Evolutionary conservation across 371 early-diverging fungal genomes (phyloP), one percentile per base, ranked within the genome.

Genomic region (Coemansia sp.): DNA sequence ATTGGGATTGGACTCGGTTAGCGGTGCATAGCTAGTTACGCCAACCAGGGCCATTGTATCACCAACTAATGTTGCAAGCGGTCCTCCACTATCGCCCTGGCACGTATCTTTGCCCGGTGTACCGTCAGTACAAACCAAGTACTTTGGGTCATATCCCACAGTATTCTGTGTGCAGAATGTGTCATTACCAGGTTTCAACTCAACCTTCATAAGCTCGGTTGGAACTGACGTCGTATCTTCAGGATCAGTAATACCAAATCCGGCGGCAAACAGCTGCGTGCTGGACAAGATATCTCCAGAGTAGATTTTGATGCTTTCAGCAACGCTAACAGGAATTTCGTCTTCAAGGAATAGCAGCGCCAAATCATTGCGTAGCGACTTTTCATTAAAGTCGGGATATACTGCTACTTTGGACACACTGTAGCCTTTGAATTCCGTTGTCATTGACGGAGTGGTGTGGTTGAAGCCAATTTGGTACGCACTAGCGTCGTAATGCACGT

Each of bases 21-120:
- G n/a, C 3, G 73, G 74, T 0, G 70, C 69, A 39, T 59, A 81
- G 59, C 82, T 82, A 33, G 82, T 82, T 2, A 82, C 8, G 18
- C 80, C 82, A 18, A 72, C 25, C 12, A 77, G 50, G 0, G 68
- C 79, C 30, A 54, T 59, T 7, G 16, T 18, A 3, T 60, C 30
- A 7, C 58, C 64, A n/a, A 44, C 33, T 0, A 59, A 16, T 7
- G 81, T 64, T 5, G 65, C 30, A 25, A 84, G 53, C 1, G 84
- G 84, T 23, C 84, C 84, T 1, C 84, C 84, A 12, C 79, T 78
- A 30, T 84, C 84, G 6, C 84, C 84, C 23, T 53, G 53, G 55
- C 84, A 84, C 1, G 84, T 81, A 64, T 83, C 84, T 28, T 67
- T 69, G 2, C 82, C 84, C 0, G 60, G 56, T 3, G 65, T 69